These are phyloP conservation scores for Medicago lupulina DNA, from an alignment of 306 rosid genomes.

Conservation along the genomic window DNA sequence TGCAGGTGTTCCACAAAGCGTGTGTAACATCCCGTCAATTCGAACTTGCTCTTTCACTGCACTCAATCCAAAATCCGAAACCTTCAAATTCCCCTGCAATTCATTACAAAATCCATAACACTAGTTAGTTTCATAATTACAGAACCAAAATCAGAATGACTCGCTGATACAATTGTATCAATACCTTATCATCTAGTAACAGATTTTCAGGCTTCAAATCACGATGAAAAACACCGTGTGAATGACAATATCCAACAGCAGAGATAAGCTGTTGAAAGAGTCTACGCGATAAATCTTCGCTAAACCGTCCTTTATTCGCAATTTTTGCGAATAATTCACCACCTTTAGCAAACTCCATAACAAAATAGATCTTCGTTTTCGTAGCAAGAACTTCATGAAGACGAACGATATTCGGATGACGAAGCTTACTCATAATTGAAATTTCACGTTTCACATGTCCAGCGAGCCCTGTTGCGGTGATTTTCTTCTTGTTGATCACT, in stretches of 20 bases:
- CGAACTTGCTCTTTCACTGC: constrained; percentile 63
- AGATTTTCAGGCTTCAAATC: constrained; percentile 79
- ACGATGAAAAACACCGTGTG: constrained; percentile 74
- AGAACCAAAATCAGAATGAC: neutral
- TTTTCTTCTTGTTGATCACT: constrained; percentile 69
- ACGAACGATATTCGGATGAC: constrained; percentile 64
- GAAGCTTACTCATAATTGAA: constrained; percentile 66
- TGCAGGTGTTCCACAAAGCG: constrained; percentile 85
- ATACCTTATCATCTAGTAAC: constrained; percentile 54
- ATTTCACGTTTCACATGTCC: constrained; percentile 72
- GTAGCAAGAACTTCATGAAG: constrained; percentile 77
- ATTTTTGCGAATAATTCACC: constrained; percentile 68
- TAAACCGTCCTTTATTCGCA: constrained; percentile 56
- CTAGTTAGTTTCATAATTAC: neutral
- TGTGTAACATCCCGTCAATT: constrained; percentile 70
- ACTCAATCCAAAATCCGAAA: constrained; percentile 77
- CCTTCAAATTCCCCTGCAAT: constrained; percentile 48
- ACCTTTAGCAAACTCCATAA: constrained; percentile 71
- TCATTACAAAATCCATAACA: neutral
- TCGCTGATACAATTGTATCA: neutral
- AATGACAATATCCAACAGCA: constrained; percentile 77
- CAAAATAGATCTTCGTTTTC: constrained; percentile 69
- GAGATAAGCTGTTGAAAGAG: constrained; percentile 69
- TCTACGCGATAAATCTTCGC: constrained; percentile 57
- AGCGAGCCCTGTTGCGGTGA: constrained; percentile 38